These are phyloP conservation scores for Trametes pubescens DNA, from an alignment of 1,284 basidiomycete genomes.

Conservation along the genomic window DNA sequence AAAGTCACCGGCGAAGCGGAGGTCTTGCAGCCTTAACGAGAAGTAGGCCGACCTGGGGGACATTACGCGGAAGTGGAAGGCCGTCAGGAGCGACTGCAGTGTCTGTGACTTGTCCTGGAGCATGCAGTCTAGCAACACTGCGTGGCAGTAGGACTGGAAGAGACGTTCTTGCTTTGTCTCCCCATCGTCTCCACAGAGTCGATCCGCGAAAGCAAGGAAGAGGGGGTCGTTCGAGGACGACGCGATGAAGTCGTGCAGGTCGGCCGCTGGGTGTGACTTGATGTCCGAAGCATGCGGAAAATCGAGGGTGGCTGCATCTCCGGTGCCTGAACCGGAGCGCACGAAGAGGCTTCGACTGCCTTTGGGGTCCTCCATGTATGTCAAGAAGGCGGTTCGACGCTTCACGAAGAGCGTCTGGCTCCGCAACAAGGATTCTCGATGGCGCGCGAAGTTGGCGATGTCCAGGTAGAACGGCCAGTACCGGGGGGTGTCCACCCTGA, in stretches of 20 bases:
- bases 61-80: constrained; percentile 73
- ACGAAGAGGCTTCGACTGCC: constrained; percentile 92
- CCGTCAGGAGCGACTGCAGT: constrained; percentile 74
- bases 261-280: constrained; percentile 69
- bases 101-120: constrained; percentile 88
- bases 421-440: constrained; percentile 73
- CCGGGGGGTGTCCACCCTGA: constrained; percentile 89
- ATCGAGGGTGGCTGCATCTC: constrained; percentile 79
- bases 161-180: constrained; percentile 65
- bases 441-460: constrained; percentile 69
- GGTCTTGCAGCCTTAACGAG: constrained; percentile 71
- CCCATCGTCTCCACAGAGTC: constrained; percentile 69
- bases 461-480: constrained; percentile 95
- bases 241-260: constrained; percentile 84
- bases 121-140: constrained; percentile 86
- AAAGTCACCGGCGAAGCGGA: constrained; percentile 75
- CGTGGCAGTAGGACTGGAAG: constrained; percentile 79
- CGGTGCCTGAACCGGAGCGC: constrained; percentile 77
- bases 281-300: constrained; percentile 79
- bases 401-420: constrained; percentile 92
- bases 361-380: constrained; percentile 92
- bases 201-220: constrained; percentile 80
- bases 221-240: constrained; percentile 84
- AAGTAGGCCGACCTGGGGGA: constrained; percentile 64
- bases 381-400: constrained; percentile 89